A percentile compares a stretch with the other conserved stretches of the same genome.
Conservation (phyloP, 257 asterid species). For the Capsicum rhomboideum region DNA sequence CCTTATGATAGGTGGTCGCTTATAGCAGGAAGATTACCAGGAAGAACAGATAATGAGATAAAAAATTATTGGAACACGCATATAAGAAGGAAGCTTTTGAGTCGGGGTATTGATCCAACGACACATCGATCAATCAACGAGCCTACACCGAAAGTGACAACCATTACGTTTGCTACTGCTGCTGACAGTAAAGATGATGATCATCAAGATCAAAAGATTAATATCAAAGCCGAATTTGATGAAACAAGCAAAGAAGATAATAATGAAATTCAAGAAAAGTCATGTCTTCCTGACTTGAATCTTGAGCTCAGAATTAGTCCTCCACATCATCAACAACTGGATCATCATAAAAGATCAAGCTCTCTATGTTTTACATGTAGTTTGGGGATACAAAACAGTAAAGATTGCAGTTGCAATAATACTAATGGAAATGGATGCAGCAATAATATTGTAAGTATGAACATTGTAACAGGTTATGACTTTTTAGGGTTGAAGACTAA, state of each 20-base stretch:
- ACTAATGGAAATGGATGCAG: constrained; percentile 1
- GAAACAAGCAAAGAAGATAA: background rate
- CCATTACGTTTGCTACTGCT: constrained; percentile 38
- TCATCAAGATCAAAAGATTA: background rate
- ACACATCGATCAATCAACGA: constrained; percentile 57
- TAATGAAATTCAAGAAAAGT: constrained; percentile 14
- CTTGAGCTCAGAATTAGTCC: constrained; percentile 88
- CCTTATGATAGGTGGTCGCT: constrained; percentile 63
- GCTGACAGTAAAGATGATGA: background rate
- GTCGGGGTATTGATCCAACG: constrained; percentile 80
- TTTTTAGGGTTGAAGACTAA: constrained; percentile 54
- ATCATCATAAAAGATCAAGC: background rate
- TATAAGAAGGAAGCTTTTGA: constrained; percentile 68
- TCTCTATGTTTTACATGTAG: constrained; percentile 54
- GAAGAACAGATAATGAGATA: constrained; percentile 92
- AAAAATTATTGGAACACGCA: constrained; percentile 95
- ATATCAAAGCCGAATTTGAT: background rate
- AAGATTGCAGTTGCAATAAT: constrained; percentile 48
- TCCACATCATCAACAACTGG: constrained; percentile 29
- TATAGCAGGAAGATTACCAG: constrained; percentile 88
- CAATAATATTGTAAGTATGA: constrained; percentile 3
- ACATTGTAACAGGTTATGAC: constrained; percentile 37
- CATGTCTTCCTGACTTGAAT: constrained; percentile 64
- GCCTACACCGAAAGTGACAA: constrained; percentile 8
- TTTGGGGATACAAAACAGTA: constrained; percentile 51